phyloP scores from a whole-genome alignment of 352 stramenopile species.

The Globisporangium splendens region DNA sequence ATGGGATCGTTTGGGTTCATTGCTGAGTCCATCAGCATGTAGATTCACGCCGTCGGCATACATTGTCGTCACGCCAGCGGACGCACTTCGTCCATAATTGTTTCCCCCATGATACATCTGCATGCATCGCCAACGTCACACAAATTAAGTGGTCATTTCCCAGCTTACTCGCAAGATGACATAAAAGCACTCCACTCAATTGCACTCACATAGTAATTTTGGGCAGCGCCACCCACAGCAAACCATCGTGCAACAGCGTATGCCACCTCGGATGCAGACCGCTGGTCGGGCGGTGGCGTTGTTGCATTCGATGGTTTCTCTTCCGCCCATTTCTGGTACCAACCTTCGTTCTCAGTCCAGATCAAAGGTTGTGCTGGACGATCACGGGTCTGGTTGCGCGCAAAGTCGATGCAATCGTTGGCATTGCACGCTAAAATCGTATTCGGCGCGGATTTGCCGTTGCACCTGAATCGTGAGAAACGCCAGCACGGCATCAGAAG shows the following conservation, averaged over 20 bases:
- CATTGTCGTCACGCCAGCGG: slow-evolving; percentile 66
- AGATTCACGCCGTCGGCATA: slow-evolving; percentile 71
- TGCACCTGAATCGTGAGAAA: slow-evolving; percentile 30
- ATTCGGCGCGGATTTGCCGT: slow-evolving; percentile 57
- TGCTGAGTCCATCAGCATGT: slow-evolving; percentile 60
- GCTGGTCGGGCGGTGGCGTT: slow-evolving; percentile 37
- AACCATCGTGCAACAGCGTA: slow-evolving; percentile 71
- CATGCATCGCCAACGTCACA: background rate
- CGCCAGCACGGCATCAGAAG: background rate
- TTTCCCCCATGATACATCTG: slow-evolving; percentile 80
- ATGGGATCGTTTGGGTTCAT: slow-evolving; percentile 68
- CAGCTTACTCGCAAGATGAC: background rate
- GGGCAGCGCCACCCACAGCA: slow-evolving; percentile 48
- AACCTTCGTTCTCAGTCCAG: slow-evolving; percentile 78
- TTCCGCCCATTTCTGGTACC: slow-evolving; percentile 59
- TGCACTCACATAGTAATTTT: slow-evolving; percentile 67
- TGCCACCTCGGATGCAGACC: slow-evolving; percentile 43
- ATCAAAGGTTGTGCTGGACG: slow-evolving; percentile 47
- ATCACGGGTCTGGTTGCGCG: slow-evolving; percentile 33
- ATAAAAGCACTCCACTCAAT: background rate
- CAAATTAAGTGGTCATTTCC: background rate
- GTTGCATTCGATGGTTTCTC: slow-evolving; percentile 20
- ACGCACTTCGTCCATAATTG: slow-evolving; percentile 60
- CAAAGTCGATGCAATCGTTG: slow-evolving; percentile 68
- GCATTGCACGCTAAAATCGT: slow-evolving; percentile 66